phyloP scores from a whole-genome alignment of 495 filamentous ascomycete species.

The Parachaetomium inaequale region DNA sequence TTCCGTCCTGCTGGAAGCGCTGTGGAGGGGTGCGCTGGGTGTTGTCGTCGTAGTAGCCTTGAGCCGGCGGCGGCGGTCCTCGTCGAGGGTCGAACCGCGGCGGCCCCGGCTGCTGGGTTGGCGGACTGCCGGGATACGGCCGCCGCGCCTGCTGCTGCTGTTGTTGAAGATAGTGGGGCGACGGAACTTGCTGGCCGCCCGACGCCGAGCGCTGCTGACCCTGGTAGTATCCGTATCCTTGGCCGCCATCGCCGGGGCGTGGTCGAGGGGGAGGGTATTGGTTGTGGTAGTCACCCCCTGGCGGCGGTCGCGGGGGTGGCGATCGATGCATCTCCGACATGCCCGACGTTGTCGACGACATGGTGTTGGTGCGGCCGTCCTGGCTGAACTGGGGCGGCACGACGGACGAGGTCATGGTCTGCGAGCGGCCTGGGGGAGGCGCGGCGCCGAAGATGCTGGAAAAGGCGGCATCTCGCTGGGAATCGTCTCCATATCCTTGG shows the following conservation, averaged over 20 bases:
- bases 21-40: conserved; percentile 53
- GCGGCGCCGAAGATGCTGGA: conserved; percentile 92
- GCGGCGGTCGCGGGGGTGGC: conserved; percentile 59
- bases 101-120: conserved; percentile 10
- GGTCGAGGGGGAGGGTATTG: conserved; percentile 29
- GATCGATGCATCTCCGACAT: conserved; percentile 50
- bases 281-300: conserved; percentile 48
- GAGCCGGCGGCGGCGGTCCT: conserved; percentile 46
- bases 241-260: conserved; percentile 41
- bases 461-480: conserved; percentile 91
- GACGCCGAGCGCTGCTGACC: conserved; percentile 48
- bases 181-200: conserved; percentile 41
- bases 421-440: conserved; percentile 80
- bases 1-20: conserved; percentile 50
- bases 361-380: conserved; percentile 76
- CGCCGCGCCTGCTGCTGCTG: conserved; percentile 38
- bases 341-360: conserved; percentile 81
- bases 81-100: conserved; percentile 19
- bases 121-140: conserved; percentile 55
- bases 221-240: conserved; percentile 55
- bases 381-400: conserved; percentile 44
- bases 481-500: conserved; percentile 60
- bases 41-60: conserved; percentile 51
- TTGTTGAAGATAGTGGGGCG: conserved; percentile 38
- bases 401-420: conserved; percentile 72